Evolutionary conservation across 768 basidiomycete genomes (phyloP), one percentile per base, ranked within the genome.

Genomic region (Lactarius sp.): DNA sequence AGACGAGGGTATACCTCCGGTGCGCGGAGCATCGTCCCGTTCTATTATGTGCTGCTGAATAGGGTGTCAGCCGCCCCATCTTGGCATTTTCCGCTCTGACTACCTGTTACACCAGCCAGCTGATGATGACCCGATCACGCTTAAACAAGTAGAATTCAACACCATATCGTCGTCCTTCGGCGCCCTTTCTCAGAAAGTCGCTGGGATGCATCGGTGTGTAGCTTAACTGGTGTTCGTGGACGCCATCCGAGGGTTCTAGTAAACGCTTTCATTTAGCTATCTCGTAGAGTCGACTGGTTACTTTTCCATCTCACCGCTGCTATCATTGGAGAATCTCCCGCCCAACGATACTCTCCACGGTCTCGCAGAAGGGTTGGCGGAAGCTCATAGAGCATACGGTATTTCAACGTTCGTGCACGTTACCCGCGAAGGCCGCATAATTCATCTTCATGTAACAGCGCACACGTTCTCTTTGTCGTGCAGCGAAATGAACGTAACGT

Each of bases 101-200:
- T 99, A 98, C 75, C 78, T 98, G 36, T 76, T 98, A 22, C 93
- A 99, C 68, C 74, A 79, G 8, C 78, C 79, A 2, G 67, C 69
- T 0, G 64, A 68, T 4, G 71, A 70, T 36, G 72, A 75, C 34
- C 71, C 77, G 3, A 70, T 78, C 14, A 74, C 76, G 6, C 74
- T 99, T 66, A 96, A 94, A 73, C 96, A 99, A 75, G 96, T 98
- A 47, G 96, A 99, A 73, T 97, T 98, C 77, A 99, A 99, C 72
- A 97, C 96, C 9, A 95, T 98, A 66, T 92, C 94, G 2, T 84
- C 87, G 0, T 94, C 94, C 0, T 96, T 98, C 73, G 96, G 94
- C 0, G 71, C 86, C 1, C 78, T 98, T 14, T 90, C 90, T 0
- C 79, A 90, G 66, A 80, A 78, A 42, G 77, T 80, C 10, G 79